Percentiles rank a stretch among this genome's conserved stretches.
Conservation (phyloP, 1,284 basidiomycete genomes). For the Leccinum variabile region DNA sequence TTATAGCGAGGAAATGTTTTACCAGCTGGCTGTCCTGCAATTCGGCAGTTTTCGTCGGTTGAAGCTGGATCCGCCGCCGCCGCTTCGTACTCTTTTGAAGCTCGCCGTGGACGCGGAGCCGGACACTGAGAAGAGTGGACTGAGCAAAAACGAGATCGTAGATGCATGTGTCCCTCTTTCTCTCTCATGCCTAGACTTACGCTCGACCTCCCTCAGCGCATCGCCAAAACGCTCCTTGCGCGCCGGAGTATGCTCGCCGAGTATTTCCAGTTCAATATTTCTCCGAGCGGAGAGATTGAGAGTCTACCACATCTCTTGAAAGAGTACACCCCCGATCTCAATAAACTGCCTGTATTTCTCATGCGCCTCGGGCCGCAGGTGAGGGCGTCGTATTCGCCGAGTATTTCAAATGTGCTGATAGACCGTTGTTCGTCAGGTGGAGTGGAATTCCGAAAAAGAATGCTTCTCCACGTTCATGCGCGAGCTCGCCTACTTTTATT, state of each 20-base stretch:
- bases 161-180: slow-evolving; percentile 52
- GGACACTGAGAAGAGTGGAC: slow-evolving; percentile 45
- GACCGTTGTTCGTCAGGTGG: slow-evolving; percentile 53
- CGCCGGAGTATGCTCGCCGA: slow-evolving; percentile 87
- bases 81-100: slow-evolving; percentile 67
- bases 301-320: slow-evolving; percentile 81
- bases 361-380: slow-evolving; percentile 87
- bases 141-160: slow-evolving; percentile 62
- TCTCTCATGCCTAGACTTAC: background rate
- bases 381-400: slow-evolving; percentile 15
- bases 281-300: slow-evolving; percentile 62
- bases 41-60: slow-evolving; percentile 83
- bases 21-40: slow-evolving; percentile 90
- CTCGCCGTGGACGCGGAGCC: slow-evolving; percentile 81
- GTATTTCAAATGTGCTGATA: background rate
- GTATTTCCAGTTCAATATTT: slow-evolving; percentile 84
- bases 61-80: slow-evolving; percentile 81
- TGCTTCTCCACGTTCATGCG: slow-evolving; percentile 87
- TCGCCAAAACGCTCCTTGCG: slow-evolving; percentile 53
- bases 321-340: slow-evolving; percentile 84
- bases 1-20: slow-evolving; percentile 88
- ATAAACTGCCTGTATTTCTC: slow-evolving; percentile 81
- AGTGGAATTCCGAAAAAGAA: slow-evolving; percentile 83
- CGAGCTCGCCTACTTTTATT: slow-evolving; percentile 91
- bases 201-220: slow-evolving; percentile 45